These are phyloP conservation scores for Claviceps pazoutovae DNA, from an alignment of 2,329 filamentous ascomycete species.

Conservation along the genomic window DNA sequence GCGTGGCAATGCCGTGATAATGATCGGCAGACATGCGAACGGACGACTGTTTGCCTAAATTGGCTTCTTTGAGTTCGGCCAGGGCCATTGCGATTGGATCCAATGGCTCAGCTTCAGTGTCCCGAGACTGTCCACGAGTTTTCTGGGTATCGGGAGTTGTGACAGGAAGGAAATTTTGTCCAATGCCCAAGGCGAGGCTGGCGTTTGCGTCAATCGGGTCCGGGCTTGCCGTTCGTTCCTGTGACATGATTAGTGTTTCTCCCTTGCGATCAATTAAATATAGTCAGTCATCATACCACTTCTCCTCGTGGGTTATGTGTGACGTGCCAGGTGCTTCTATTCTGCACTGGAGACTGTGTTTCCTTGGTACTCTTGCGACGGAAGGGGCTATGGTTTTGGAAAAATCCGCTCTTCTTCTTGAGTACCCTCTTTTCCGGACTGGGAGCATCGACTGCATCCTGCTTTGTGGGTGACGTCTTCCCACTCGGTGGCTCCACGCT, in stretches of 20 bases:
- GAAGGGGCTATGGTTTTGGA: constrained; percentile 87
- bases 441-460: constrained; percentile 31
- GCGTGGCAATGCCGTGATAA: constrained; percentile 86
- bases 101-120: constrained; percentile 40
- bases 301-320: constrained; percentile 12
- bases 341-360: constrained; percentile 25
- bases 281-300: constrained; percentile 1
- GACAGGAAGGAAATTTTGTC: constrained; percentile 92
- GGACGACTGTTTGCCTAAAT: constrained; percentile 61
- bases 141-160: constrained; percentile 56
- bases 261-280: not conserved
- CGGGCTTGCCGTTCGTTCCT: constrained; percentile 47
- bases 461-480: constrained; percentile 61
- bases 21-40: constrained; percentile 86
- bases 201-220: constrained; percentile 85
- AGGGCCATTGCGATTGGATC: constrained; percentile 89
- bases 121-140: constrained; percentile 15
- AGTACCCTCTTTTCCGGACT: constrained; percentile 52
- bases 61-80: constrained; percentile 78
- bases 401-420: constrained; percentile 71
- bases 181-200: constrained; percentile 84
- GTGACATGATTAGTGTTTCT: constrained; percentile 7
- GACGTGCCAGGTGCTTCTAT: constrained; percentile 47
- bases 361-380: constrained; percentile 82
- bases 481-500: constrained; percentile 68